phyloP scores from a whole-genome alignment of 352 stramenopile genomes.

The Phytophthora fragariae region DNA sequence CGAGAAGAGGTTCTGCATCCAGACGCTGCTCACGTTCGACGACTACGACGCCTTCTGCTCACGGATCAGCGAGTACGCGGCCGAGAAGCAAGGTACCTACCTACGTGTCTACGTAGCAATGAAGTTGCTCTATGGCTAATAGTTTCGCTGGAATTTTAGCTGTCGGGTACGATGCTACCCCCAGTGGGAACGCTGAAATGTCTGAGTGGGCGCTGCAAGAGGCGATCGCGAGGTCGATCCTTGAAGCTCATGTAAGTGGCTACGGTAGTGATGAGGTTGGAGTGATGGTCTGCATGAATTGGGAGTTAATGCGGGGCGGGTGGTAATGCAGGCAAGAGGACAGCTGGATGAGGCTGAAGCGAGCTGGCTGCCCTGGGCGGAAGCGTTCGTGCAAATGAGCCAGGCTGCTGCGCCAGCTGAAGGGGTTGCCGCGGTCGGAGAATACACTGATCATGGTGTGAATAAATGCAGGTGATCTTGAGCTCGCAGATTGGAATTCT shows the following conservation, averaged over 20 bases:
- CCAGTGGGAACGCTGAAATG: constrained; percentile 30
- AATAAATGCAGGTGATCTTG: neutral
- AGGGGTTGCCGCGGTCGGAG: neutral
- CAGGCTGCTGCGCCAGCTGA: constrained; percentile 9
- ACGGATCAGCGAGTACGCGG: constrained; percentile 64
- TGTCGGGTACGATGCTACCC: constrained; percentile 18
- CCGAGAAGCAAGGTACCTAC: constrained; percentile 45
- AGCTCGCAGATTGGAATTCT: neutral
- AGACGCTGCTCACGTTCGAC: constrained; percentile 78
- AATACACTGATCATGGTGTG: constrained; percentile 14
- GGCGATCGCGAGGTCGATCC: constrained; percentile 69
- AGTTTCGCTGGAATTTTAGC: constrained; percentile 10
- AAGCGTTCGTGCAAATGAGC: constrained; percentile 68
- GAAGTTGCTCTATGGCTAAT: neutral
- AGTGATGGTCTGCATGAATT: too few relatives aligned
- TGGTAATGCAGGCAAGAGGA: constrained; percentile 44
- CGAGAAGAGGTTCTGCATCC: constrained; percentile 70
- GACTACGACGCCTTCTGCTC: constrained; percentile 69
- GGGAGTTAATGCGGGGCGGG: neutral
- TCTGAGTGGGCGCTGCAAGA: constrained; percentile 76
- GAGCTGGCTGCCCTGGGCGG: constrained; percentile 65
- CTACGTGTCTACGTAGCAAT: too few relatives aligned
- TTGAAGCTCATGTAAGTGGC: constrained; percentile 59
- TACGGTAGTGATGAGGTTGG: neutral
- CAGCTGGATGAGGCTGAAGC: constrained; percentile 64